phyloP scores from a whole-genome alignment of 179 eudicot genomes.

The Spergularia azorica region DNA sequence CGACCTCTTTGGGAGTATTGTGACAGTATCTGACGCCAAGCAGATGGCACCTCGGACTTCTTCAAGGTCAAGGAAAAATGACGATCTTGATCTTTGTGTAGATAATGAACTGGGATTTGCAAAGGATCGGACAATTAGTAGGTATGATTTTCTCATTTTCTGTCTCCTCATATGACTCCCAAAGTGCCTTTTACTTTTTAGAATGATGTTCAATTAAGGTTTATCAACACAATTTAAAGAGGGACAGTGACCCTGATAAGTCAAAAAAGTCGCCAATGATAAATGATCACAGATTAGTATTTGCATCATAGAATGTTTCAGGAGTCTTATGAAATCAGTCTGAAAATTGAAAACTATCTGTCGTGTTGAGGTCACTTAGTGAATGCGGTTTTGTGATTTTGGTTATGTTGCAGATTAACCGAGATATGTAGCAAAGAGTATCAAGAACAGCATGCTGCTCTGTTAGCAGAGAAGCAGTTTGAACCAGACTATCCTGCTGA shows the following conservation, averaged over 20 bases:
- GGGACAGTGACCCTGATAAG: too few species aligned
- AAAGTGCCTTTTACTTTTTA: too few species aligned
- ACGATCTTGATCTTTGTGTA: constrained; percentile 77
- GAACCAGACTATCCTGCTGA: constrained; percentile 12
- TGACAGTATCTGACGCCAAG: constrained; percentile 79
- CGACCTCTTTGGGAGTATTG: constrained; percentile 71
- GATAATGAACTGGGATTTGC: constrained; percentile 94
- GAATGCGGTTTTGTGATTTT: not conserved
- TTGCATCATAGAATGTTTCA: too few species aligned
- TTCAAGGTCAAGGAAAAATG: constrained; percentile 75
- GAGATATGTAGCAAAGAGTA: constrained; percentile 97
- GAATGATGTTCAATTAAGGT: too few species aligned
- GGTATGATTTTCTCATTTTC: constrained; percentile 39
- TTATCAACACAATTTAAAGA: too few species aligned
- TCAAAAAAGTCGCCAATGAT: too few species aligned
- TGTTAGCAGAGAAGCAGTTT: constrained; percentile 40
- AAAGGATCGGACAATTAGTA: constrained; percentile 92
- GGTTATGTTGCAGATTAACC: constrained; percentile 56
- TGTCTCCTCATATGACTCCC: too few species aligned
- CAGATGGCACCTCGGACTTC: constrained; percentile 76
- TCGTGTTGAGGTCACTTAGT: too few species aligned
- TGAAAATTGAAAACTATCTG: too few species aligned
- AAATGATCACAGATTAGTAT: too few species aligned
- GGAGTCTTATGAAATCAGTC: too few species aligned
- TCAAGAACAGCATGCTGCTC: constrained; percentile 71